Conservation (phyloP, 139 green algal genomes). For the Volvox africanus region DNA sequence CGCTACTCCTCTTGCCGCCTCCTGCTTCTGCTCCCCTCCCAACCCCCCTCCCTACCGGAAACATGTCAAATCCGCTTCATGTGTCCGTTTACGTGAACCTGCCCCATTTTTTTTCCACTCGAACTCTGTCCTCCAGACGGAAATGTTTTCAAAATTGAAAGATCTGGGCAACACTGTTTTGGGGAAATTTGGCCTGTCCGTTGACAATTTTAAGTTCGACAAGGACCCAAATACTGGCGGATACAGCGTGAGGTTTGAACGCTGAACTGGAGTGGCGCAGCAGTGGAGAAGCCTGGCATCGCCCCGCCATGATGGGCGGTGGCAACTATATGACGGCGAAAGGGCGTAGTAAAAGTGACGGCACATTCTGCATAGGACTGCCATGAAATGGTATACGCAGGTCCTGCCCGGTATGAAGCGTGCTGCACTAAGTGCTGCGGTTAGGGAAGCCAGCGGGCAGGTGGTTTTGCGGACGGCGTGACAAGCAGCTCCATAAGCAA, state of each 20-base stretch:
- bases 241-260: constrained; percentile 95
- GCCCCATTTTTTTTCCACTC: too few species aligned
- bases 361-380: too few species aligned
- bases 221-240: constrained; percentile 93
- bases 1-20: too few species aligned
- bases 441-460: too few species aligned
- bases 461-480: too few species aligned
- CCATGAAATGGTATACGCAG: too few species aligned
- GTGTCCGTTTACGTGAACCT: too few species aligned
- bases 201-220: constrained; percentile 98
- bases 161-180: constrained; percentile 96
- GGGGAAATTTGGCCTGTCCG: constrained; percentile 94
- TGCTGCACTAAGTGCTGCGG: too few species aligned
- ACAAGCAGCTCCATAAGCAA: too few species aligned
- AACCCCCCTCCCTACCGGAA: not conserved
- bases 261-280: constrained; percentile 27
- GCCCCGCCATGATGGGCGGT: not conserved
- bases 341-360: too few species aligned
- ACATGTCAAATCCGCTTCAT: too few species aligned
- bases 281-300: not conserved
- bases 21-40: not conserved
- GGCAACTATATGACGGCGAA: not conserved
- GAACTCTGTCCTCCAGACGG: constrained; percentile 23
- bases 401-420: too few species aligned
- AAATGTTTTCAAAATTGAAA: constrained; percentile 92